Conservation (phyloP, 352 stramenopile genomes). For the Pythium monospermum region DNA sequence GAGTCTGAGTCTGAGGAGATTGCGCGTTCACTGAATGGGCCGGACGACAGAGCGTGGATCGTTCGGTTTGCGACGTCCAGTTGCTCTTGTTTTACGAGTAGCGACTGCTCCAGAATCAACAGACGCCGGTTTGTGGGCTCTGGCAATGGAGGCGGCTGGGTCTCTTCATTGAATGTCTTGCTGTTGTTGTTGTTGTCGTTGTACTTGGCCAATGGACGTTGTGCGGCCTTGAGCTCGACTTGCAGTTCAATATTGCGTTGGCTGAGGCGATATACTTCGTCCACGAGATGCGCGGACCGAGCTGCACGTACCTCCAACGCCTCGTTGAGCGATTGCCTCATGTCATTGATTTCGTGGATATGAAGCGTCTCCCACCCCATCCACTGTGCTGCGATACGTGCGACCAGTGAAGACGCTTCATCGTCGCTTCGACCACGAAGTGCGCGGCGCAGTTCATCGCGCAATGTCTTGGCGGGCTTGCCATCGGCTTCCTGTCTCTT, state of each 20-base stretch:
- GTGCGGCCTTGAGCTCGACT: not conserved
- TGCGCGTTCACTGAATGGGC: not conserved
- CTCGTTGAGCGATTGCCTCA: not conserved
- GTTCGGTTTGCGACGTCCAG: conserved; percentile 12
- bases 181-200: too few species aligned
- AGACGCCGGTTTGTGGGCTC: not conserved
- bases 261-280: conserved; percentile 8
- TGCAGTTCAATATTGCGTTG: conserved; percentile 7
- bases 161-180: too few species aligned
- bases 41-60: conserved; percentile 4
- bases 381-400: not conserved
- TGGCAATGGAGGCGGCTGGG: too few species aligned
- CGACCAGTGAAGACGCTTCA: not conserved
- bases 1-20: not conserved
- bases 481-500: not conserved
- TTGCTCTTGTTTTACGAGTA: conserved; percentile 8
- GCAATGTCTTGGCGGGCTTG: conserved; percentile 1
- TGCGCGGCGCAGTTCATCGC: conserved; percentile 3
- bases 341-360: not conserved
- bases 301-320: not conserved
- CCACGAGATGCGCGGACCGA: conserved; percentile 1
- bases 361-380: conserved; percentile 13
- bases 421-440: not conserved
- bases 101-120: conserved; percentile 10
- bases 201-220: too few species aligned